Evolutionary conservation across 2,329 filamentous ascomycete genomes (phyloP), one percentile per base, ranked within the genome.

Genomic region (Paecilomyces formosus): DNA sequence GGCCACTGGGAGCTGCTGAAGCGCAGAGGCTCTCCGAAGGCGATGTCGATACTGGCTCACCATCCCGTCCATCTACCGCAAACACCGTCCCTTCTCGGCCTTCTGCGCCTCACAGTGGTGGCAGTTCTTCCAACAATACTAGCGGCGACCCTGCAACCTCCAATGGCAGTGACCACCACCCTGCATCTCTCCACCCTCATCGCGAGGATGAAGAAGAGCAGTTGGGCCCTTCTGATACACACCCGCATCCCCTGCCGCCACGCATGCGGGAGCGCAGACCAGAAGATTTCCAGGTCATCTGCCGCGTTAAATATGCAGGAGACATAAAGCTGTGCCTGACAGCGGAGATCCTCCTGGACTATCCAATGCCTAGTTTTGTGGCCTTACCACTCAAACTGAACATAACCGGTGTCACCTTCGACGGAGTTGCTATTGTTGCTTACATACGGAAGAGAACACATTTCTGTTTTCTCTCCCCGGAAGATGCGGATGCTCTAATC

Each of bases 331-430:
- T 99, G 58, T 90, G 92, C 61, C 81, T 99, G 55, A 97, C 94
- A 24, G 92, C 94, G 0, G 92, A 97, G 75, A 96, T 99, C 50
- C 80, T 97, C 31, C 86, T 99, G 33, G 94, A 99, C 75, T 99
- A 99, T 72, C 94, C 94, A 0, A 97, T 97, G 90, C 92, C 92
- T 49, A 96, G 90, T 77, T 99, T 99, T 69, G 93, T 97, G 2
- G 92, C 92, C 12, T 93, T 99, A 61, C 94, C 94, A 1, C 82
- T 99, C 53, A 93, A 94, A 73, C 81, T 99, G 26, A 96, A 93
- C 72, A 95, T 99, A 65, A 97, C 94, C 0, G 94, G 94, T 0
- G 77, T 99, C 60, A 92, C 89, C 0, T 99, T 99, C 75, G 93
- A 99, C 70, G 94, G 94, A 0, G 90, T 97, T 9, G 93, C 92